Evolutionary conservation across 2,329 filamentous ascomycete genomes (phyloP), one percentile per base, ranked within the genome.

Genomic region (Podosphaera aphanis): DNA sequence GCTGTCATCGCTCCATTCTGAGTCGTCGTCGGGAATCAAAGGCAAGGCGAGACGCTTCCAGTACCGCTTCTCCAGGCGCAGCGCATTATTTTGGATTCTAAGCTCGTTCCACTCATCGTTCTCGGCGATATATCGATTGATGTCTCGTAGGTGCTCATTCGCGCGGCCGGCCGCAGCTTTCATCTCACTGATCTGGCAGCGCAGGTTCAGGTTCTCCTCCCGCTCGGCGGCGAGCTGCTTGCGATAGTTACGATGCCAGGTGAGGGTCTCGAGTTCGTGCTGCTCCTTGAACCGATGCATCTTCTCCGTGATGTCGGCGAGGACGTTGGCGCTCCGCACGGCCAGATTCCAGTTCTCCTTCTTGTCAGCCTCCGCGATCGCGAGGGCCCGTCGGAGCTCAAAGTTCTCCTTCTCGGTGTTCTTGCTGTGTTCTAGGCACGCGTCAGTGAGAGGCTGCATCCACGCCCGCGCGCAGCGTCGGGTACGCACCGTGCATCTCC

Each of bases 41-140:
- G 72, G 73, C 67, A 78, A 69, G 13, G 74, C 74, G 64, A 77
- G 67, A 37, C 74, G 64, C 61, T 78, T 78, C 74, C 74, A 79
- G 59, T 74, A 77, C 2, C 74, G 64, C 46, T 76, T 55, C 59
- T 78, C 72, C 57, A 77, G 73, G 3, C 70, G 65, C 38, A 63
- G 59, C 5, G 70, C 67, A 43, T 64, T 65, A 42, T 68, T 66
- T 35, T 73, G 64, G 2, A 75, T 67, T 3, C 66, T 63, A 25
- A 66, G 63, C 47, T 73, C 66, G 64, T 71, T 70, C 18, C 69
- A 63, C 33, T 62, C 61, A 50, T 68, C 64, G 48, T 76, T 66
- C 51, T 74, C 71, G 51, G 75, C 69, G 54, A 73, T 70, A 46
- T 63, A 63, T 39, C 66, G 62, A 44, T 74, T 66, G 52, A 77